Base-by-base conservation (phyloP, 768 basidiomycete species). In the Suillus lakei region DNA sequence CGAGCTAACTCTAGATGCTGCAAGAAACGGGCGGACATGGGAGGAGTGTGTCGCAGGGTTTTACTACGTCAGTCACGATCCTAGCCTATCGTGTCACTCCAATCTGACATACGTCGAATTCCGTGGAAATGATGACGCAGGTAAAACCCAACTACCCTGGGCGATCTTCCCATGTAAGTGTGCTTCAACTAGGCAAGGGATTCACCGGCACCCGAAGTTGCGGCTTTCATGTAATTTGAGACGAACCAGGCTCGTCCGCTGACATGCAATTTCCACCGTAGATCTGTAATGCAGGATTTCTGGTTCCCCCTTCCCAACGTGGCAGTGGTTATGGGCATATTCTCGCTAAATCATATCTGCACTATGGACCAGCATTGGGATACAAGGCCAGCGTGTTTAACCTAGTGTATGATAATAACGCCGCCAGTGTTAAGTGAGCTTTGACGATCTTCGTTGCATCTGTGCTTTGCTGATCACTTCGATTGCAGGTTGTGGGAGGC, bases 251-350 rank as follows among this genome's bases (percentile, higher is more conserved):
- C 38, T 59, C 38, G 26, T 28, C 18, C 18, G 38, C 58, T 59
- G 39, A 59, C 26, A 41, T 39, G 7, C 18, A 16, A 51, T 18
- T 38, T 44, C 46, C 59, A 46, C 44, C 16, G 16, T 54, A 93
- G 90, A 91, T 92, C 66, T 95, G 93, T 78, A 98, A 97, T 70
- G 95, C 86, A 5, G 96, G 96, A 3, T 98, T 98, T 77, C 81
- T 97, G 41, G 89, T 96, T 8, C 86, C 90, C 26, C 82, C 85
- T 6, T 71, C 71, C 0, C 86, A 88, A 38, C 84, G 93, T 30
- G 87, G 87, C 3, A 78, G 81, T 41, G 88, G 91, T 36, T 87
- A 91, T 70, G 96, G 95, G 21, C 78, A 79, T 48, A 80, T 86
- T 8, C 85, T 98, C 43, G 95, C 91, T 4, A 84, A 83, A 66